Conservation (phyloP, 73 alveolate species). For the Paramecium tetraurelia region DNA sequence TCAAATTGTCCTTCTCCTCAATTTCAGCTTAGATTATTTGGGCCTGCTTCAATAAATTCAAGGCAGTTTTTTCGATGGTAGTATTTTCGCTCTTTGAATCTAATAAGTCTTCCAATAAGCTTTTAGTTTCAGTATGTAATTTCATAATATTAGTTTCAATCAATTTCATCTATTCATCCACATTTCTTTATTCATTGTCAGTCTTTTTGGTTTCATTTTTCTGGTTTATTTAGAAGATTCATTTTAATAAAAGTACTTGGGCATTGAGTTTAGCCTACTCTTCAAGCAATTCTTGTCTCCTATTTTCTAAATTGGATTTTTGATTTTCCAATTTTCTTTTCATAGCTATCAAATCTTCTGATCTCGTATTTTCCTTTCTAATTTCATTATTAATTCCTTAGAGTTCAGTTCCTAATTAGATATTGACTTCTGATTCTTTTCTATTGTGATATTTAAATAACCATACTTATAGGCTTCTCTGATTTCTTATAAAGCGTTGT, state of each 20-base stretch:
- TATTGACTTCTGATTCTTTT: slow-evolving; percentile 68
- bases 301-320: slow-evolving; percentile 71
- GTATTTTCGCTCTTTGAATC: slow-evolving; percentile 90
- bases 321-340: slow-evolving; percentile 80
- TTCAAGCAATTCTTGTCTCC: slow-evolving; percentile 77
- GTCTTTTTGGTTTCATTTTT: slow-evolving; percentile 81
- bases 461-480: slow-evolving; percentile 71
- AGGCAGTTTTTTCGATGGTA: slow-evolving; percentile 92
- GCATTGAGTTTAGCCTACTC: slow-evolving; percentile 85
- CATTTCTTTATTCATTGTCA: slow-evolving; percentile 85
- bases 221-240: slow-evolving; percentile 89
- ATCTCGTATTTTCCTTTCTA: slow-evolving; percentile 85
- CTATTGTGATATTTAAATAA: slow-evolving; percentile 57
- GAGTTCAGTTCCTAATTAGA: slow-evolving; percentile 62
- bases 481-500: slow-evolving; percentile 73
- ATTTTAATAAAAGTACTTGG: slow-evolving; percentile 81
- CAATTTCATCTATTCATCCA: slow-evolving; percentile 83
- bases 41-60: slow-evolving; percentile 84
- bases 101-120: slow-evolving; percentile 88
- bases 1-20: slow-evolving; percentile 88
- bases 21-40: slow-evolving; percentile 78
- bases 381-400: slow-evolving; percentile 75
- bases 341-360: slow-evolving; percentile 88
- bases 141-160: slow-evolving; percentile 91
- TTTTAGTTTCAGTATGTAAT: slow-evolving; percentile 90